phyloP scores from a whole-genome alignment of 1,284 basidiomycete genomes.

The Austroboletus novae-zelandiae region DNA sequence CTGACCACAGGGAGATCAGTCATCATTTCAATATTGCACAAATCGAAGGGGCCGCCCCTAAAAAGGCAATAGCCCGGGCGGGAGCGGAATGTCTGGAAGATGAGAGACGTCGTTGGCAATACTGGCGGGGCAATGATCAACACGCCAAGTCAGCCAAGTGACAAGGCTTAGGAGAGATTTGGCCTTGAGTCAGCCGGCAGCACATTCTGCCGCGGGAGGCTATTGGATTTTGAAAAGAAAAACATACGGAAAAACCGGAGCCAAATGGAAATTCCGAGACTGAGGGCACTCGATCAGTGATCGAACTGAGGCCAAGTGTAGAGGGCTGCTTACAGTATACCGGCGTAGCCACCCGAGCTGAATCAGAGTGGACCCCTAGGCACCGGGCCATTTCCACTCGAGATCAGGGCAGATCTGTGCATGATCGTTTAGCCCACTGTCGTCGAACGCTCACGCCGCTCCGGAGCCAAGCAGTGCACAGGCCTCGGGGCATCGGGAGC shows the following conservation, averaged over 20 bases:
- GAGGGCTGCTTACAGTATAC: not conserved
- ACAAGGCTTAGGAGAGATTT: not conserved
- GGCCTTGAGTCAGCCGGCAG: conserved; percentile 3
- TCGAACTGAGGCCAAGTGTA: conserved; percentile 6
- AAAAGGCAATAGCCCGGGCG: conserved; percentile 22
- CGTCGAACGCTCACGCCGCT: not conserved
- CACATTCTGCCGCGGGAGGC: not conserved
- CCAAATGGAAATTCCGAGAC: conserved; percentile 18
- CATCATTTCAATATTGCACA: conserved; percentile 35
- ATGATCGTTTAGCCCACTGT: too few species aligned
- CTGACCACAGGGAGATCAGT: conserved; percentile 23
- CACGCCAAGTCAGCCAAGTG: conserved; percentile 13
- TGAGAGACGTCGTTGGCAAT: not conserved
- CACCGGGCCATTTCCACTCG: conserved; percentile 11
- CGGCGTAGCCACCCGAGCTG: not conserved
- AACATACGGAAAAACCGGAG: conserved; percentile 7
- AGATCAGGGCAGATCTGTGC: not conserved
- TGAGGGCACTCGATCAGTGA: conserved; percentile 24
- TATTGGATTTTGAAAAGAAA: not conserved
- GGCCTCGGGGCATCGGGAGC: not conserved
- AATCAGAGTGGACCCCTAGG: conserved; percentile 7
- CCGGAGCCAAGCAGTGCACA: not conserved
- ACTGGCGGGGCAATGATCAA: conserved; percentile 15
- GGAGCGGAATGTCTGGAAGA: conserved; percentile 5
- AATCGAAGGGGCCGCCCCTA: conserved; percentile 22